phyloP scores from a whole-genome alignment of 768 basidiomycete species.

The Pulveroboletus ravenelii region DNA sequence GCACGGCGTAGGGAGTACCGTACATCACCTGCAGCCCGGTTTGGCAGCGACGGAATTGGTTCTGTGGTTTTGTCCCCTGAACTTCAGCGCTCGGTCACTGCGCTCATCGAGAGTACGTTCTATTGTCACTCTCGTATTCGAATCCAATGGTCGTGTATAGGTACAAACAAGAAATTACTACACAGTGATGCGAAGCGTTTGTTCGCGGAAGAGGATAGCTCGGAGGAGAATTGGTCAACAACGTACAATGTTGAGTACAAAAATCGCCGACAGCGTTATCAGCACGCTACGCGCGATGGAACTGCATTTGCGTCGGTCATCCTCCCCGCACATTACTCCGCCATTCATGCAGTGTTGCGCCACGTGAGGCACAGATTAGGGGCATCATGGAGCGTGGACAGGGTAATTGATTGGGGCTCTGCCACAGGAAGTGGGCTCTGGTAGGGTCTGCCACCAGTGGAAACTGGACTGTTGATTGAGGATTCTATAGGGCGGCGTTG shows the following conservation, averaged over 20 bases:
- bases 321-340: constrained; percentile 83
- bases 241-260: constrained; percentile 57
- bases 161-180: constrained; percentile 56
- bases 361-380: constrained; percentile 63
- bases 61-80: constrained; percentile 69
- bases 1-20: constrained; percentile 34
- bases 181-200: constrained; percentile 71
- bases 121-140: constrained; percentile 2
- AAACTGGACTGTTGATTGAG: constrained; percentile 8
- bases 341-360: constrained; percentile 67
- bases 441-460: constrained; percentile 37
- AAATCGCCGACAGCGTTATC: constrained; percentile 50
- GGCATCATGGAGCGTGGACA: constrained; percentile 53
- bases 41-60: constrained; percentile 72
- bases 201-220: constrained; percentile 40
- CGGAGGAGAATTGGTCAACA: constrained; percentile 47
- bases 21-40: constrained; percentile 78
- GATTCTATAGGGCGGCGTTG: constrained; percentile 53
- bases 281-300: constrained; percentile 65
- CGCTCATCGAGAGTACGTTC: constrained; percentile 59
- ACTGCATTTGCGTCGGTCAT: constrained; percentile 82
- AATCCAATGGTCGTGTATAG: constrained; percentile 33
- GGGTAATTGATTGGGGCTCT: constrained; percentile 80
- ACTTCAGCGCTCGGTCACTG: constrained; percentile 59
- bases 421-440: constrained; percentile 82